Evolutionary conservation across 2,329 filamentous ascomycete species (phyloP), one percentile per base, ranked within the genome.

Genomic region (Diaporthe vaccinii): DNA sequence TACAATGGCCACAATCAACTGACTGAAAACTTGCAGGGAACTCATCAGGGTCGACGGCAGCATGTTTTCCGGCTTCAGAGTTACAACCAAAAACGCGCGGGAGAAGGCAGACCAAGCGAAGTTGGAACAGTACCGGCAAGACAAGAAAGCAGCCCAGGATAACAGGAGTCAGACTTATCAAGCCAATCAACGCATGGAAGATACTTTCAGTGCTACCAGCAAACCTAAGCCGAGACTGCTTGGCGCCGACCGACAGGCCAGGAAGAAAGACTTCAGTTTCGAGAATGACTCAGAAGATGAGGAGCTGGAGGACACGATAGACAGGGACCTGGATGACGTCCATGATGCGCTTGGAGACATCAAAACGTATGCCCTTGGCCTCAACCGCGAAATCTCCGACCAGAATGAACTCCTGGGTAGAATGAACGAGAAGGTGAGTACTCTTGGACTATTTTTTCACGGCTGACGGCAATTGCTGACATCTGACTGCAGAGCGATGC

Each of bases 51-150:
- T 97, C 68, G 98, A 98, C 84, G 89, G 93, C 77, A 95, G 93
- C 86, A 98, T 98, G 95, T 98, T 98, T 81, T 94, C 94, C 7
- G 90, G 96, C 31, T 93, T 95, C 80, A 92, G 96, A 36, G 87
- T 88, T 72, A 97, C 94, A 0, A 91, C 91, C 20, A 91, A 90
- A 77, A 90, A 89, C 78, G 90, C 93, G 59, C 89, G 89, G 39
- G 87, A 88, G 73, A 91, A 90, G 74, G 89, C 91, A 55, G 94
- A 97, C 78, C 87, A 93, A 69, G 88, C 91, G 73, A 89, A 94
- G 59, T 86, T 97, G 80, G 91, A 93, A 61, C 92, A 92, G 74
- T 91, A 94, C 79, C 89, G 92, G 46, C 82, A 87, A 75, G 92
- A 95, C 77, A 87, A 91, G 34, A 91, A 91, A 12, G 88, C 91